Conservation (phyloP, 2,329 filamentous ascomycete species). For the Thielaviopsis musarum region DNA sequence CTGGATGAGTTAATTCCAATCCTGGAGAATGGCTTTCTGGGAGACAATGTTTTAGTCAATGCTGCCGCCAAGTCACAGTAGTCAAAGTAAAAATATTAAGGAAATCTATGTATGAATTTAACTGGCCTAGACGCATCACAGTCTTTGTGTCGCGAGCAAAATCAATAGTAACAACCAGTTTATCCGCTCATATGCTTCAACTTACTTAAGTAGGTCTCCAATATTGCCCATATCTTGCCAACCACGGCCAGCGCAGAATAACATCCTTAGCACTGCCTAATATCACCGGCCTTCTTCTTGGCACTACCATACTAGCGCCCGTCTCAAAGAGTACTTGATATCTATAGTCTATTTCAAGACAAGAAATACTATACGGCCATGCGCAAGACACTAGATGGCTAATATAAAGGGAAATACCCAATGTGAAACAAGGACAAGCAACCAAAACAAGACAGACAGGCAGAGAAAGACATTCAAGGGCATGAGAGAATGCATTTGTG, state of each 20-base stretch:
- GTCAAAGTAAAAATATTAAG: background rate
- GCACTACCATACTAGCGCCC: too few species aligned
- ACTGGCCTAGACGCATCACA: too few species aligned
- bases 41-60: conserved; percentile 17
- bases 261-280: too few species aligned
- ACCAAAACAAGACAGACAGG: background rate
- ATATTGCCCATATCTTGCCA: too few species aligned
- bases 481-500: background rate
- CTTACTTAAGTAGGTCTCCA: too few species aligned
- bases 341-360: conserved; percentile 8
- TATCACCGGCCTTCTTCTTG: too few species aligned
- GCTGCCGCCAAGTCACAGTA: background rate
- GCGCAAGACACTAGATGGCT: conserved; percentile 1
- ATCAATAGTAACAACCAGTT: too few species aligned
- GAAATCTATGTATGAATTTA: background rate
- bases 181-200: too few species aligned
- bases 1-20: conserved; percentile 64
- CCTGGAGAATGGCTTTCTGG: conserved; percentile 58
- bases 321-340: conserved; percentile 2
- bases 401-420: conserved; percentile 1
- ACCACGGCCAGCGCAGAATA: background rate
- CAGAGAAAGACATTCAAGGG: background rate
- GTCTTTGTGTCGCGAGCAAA: too few species aligned
- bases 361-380: conserved; percentile 1
- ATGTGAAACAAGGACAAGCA: background rate